Conservation (phyloP, 2,329 filamentous ascomycete genomes). For the Curvularia sp. region DNA sequence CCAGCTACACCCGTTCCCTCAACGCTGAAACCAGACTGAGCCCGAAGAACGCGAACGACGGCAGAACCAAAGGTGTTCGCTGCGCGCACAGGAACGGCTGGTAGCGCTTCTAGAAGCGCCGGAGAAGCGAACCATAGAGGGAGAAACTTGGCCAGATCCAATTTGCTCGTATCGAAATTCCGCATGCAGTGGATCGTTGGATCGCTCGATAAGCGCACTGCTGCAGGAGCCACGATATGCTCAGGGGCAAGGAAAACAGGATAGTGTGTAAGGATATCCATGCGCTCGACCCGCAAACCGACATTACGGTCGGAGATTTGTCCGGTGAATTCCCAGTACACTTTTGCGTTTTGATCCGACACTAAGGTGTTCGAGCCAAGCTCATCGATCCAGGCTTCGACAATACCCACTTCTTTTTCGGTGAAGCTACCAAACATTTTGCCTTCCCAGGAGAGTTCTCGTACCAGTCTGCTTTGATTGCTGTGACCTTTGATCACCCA, state of each 20-base stretch:
- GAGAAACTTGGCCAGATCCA: constrained; percentile 32
- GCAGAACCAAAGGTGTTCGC: constrained; percentile 43
- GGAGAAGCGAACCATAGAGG: constrained; percentile 51
- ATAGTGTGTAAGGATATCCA: constrained; percentile 19
- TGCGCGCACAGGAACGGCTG: constrained; percentile 48
- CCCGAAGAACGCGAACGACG: constrained; percentile 50
- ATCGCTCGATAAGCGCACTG: background rate
- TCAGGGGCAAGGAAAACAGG: constrained; percentile 16
- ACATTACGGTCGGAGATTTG: constrained; percentile 2
- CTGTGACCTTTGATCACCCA: constrained; percentile 55
- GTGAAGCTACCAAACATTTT: constrained; percentile 61
- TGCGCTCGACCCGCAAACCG: constrained; percentile 2
- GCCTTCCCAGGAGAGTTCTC: constrained; percentile 56
- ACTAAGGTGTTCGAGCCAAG: constrained; percentile 25
- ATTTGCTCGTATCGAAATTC: background rate
- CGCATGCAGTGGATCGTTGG: background rate
- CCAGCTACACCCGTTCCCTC: constrained; percentile 48
- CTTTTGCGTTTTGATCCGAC: constrained; percentile 12
- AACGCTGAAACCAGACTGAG: constrained; percentile 51
- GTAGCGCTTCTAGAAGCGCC: constrained; percentile 49
- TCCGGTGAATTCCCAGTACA: constrained; percentile 33
- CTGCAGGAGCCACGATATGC: background rate
- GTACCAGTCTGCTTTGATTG: constrained; percentile 51
- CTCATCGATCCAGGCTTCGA: constrained; percentile 53
- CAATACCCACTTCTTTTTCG: constrained; percentile 48